phyloP scores from a whole-genome alignment of 2,329 filamentous ascomycete genomes.

The Apiospora marii region DNA sequence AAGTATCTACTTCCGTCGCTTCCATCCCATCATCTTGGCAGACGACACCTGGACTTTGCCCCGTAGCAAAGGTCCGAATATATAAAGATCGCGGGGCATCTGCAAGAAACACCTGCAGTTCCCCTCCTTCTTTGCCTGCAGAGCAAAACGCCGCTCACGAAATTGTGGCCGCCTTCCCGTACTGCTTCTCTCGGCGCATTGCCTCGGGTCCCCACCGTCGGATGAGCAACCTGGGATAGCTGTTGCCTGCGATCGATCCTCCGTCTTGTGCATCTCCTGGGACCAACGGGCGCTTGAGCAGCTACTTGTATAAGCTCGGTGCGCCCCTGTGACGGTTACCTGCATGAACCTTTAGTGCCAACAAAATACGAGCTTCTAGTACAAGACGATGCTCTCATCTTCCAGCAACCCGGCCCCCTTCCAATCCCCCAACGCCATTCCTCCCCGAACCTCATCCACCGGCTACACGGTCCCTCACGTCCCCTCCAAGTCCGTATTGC shows the following conservation, averaged over 20 bases:
- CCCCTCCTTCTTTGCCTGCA: neutral
- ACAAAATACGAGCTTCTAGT: constrained; percentile 11
- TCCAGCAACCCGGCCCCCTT: constrained; percentile 36
- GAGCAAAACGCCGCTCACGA: neutral
- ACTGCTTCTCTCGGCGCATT: neutral
- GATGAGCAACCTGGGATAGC: neutral
- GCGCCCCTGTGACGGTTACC: constrained; percentile 20
- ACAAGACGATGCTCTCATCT: constrained; percentile 23
- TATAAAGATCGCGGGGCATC: neutral
- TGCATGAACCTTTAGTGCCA: constrained; percentile 22
- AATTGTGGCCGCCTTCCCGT: neutral
- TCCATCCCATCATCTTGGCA: neutral
- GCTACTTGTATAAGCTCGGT: constrained; percentile 20
- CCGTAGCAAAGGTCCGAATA: neutral
- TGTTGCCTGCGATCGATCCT: constrained; percentile 4
- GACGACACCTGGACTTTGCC: neutral
- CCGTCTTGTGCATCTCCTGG: neutral
- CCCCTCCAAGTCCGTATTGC: constrained; percentile 53
- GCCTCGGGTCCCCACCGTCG: constrained; percentile 10
- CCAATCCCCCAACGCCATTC: constrained; percentile 71
- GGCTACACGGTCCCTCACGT: constrained; percentile 49
- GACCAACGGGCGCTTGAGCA: constrained; percentile 10
- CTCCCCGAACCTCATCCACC: constrained; percentile 76
- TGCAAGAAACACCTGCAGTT: neutral
- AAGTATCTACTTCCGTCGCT: neutral